Evolutionary conservation across 2,329 filamentous ascomycete genomes (phyloP).

Genomic region (Scleromitrula shiraiana): DNA sequence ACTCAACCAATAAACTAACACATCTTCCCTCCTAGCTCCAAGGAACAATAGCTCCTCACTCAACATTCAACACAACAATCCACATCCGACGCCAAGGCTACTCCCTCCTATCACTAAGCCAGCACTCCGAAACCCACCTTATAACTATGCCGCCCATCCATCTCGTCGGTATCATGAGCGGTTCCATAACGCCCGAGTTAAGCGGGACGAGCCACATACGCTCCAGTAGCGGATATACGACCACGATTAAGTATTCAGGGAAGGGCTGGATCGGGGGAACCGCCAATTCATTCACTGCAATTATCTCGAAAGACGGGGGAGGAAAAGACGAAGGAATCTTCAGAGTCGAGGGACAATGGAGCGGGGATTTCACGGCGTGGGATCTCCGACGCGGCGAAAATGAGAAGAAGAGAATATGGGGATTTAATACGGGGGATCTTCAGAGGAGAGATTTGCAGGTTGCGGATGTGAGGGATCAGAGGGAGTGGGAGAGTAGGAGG

Average conservation of each 20-base stretch:
- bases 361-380: slow-evolving; percentile 69
- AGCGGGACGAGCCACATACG: slow-evolving; percentile 77
- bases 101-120: slow-evolving; percentile 68
- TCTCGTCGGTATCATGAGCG: slow-evolving; percentile 83
- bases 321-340: slow-evolving; percentile 62
- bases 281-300: slow-evolving; percentile 80
- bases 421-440: slow-evolving; percentile 49
- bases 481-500: slow-evolving; percentile 76
- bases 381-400: slow-evolving; percentile 47
- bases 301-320: slow-evolving; percentile 61
- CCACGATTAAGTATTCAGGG: slow-evolving; percentile 84
- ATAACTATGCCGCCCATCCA: slow-evolving; percentile 87
- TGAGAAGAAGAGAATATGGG: too few relatives aligned
- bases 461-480: slow-evolving; percentile 66
- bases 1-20: not conserved
- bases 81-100: slow-evolving; percentile 92
- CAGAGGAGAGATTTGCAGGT: slow-evolving; percentile 61
- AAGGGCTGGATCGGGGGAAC: slow-evolving; percentile 92
- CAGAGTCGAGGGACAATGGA: slow-evolving; percentile 86
- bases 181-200: slow-evolving; percentile 81
- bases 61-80: slow-evolving; percentile 86
- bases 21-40: slow-evolving; percentile 39
- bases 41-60: slow-evolving; percentile 93
- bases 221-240: slow-evolving; percentile 76
- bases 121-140: slow-evolving; percentile 55